phyloP scores from a whole-genome alignment of 1,284 basidiomycete species.

The Leccinum cinnamomeum region DNA sequence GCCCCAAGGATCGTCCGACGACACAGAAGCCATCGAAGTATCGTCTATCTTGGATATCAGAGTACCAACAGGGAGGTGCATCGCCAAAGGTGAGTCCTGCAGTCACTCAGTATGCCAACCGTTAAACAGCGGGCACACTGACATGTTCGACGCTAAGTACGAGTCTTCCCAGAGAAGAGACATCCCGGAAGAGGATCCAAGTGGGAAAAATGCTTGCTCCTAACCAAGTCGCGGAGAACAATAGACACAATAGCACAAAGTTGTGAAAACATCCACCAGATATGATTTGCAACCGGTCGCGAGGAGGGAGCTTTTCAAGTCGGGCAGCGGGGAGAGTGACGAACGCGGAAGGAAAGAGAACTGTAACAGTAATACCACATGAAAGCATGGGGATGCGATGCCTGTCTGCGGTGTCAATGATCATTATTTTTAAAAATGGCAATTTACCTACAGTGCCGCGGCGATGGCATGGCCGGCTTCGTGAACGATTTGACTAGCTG shows the following conservation, averaged over 20 bases:
- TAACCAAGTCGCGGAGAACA: conserved; percentile 36
- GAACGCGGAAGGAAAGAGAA: conserved; percentile 69
- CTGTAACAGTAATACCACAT: conserved; percentile 54
- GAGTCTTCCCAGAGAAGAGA: conserved; percentile 48
- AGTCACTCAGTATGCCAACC: conserved; percentile 13
- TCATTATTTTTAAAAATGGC: not conserved
- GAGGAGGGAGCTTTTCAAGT: conserved; percentile 42
- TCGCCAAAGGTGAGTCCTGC: conserved; percentile 56
- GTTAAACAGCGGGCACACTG: conserved; percentile 15
- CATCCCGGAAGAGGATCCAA: conserved; percentile 48
- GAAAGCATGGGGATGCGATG: conserved; percentile 52
- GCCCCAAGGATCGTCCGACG: conserved; percentile 45
- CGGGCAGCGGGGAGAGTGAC: conserved; percentile 52
- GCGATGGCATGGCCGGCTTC: conserved; percentile 70
- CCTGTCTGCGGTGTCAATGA: conserved; percentile 15
- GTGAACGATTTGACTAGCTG: conserved; percentile 61
- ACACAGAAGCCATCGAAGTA: conserved; percentile 36
- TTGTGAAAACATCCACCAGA: conserved; percentile 75
- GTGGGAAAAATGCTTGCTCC: conserved; percentile 35
- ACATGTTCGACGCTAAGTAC: conserved; percentile 53
- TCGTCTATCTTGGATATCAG: conserved; percentile 64
- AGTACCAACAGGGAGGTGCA: conserved; percentile 51
- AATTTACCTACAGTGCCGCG: conserved; percentile 57
- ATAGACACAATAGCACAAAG: conserved; percentile 45
- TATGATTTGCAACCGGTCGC: conserved; percentile 53